A percentile compares a stretch with the other conserved stretches of the same genome.
These are phyloP conservation scores for Gentiana macrophylla DNA, from an alignment of 257 asterid species.

Conservation along the genomic window DNA sequence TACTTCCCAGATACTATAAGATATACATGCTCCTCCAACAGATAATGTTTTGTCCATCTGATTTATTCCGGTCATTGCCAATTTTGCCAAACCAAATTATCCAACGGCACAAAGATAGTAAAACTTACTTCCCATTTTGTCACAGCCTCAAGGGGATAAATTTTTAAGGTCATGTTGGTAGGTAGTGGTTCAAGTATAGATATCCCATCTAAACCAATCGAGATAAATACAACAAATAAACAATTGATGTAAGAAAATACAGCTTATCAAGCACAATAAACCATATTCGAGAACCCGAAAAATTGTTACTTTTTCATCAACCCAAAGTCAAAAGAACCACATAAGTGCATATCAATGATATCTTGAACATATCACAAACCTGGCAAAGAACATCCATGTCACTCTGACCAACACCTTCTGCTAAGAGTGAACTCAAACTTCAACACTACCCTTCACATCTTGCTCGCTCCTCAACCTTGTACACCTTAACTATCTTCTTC, in stretches of 20 bases:
- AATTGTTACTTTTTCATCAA: too few species aligned
- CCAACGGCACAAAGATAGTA: not conserved
- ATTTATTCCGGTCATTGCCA: too few species aligned
- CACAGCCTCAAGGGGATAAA: conserved; percentile 60
- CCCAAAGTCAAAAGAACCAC: too few species aligned
- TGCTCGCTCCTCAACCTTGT: conserved; percentile 58
- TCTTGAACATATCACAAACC: conserved; percentile 25
- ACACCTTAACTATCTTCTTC: conserved; percentile 55
- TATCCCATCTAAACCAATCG: conserved; percentile 89
- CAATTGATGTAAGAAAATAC: not conserved
- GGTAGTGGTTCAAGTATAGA: conserved; percentile 63
- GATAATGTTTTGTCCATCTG: too few species aligned
- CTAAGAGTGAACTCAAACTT: conserved; percentile 63
- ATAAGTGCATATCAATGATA: too few species aligned
- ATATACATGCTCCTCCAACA: too few species aligned
- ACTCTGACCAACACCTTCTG: conserved; percentile 66
- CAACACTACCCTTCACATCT: conserved; percentile 43
- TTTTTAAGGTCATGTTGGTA: conserved; percentile 46
- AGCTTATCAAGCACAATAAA: too few species aligned
- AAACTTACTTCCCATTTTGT: conserved; percentile 66
- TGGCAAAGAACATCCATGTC: conserved; percentile 86
- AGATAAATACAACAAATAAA: conserved; percentile 6
- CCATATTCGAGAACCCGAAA: too few species aligned
- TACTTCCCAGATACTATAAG: too few species aligned
- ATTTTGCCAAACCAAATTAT: not conserved